Conservation (phyloP, 805 yeast genomes). For the Ogataea trehaloabstinens region DNA sequence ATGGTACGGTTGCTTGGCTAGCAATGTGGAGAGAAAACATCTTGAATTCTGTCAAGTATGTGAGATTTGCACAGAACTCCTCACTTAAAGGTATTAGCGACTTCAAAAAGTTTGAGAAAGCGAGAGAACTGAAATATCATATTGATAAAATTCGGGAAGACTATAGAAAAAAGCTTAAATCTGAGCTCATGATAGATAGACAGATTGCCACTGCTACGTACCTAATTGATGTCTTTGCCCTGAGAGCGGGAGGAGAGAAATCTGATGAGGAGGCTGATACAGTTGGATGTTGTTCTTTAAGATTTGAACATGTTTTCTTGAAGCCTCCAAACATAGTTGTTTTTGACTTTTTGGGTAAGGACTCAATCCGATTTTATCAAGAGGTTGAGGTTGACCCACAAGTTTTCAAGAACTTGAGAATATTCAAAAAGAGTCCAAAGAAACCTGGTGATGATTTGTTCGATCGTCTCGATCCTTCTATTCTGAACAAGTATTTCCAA, state of each 20-base stretch:
- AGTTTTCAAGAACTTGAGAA: slow-evolving; percentile 82
- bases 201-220: slow-evolving; percentile 95
- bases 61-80: slow-evolving; percentile 86
- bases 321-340: slow-evolving; percentile 82
- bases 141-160: slow-evolving; percentile 73
- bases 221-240: slow-evolving; percentile 85
- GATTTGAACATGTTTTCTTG: slow-evolving; percentile 85
- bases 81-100: slow-evolving; percentile 90
- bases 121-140: slow-evolving; percentile 75
- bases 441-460: slow-evolving; percentile 89
- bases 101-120: slow-evolving; percentile 88
- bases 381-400: slow-evolving; percentile 91
- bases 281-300: slow-evolving; percentile 93
- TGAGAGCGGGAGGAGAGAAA: slow-evolving; percentile 98
- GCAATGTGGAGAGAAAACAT: slow-evolving; percentile 98
- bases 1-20: slow-evolving; percentile 89
- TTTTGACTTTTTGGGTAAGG: slow-evolving; percentile 94
- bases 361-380: slow-evolving; percentile 86
- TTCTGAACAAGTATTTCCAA: slow-evolving; percentile 83
- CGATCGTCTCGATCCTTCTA: slow-evolving; percentile 82
- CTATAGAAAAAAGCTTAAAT: slow-evolving; percentile 66
- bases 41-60: slow-evolving; percentile 79
- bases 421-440: slow-evolving; percentile 87
- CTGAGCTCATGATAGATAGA: slow-evolving; percentile 76
- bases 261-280: slow-evolving; percentile 98